These are phyloP conservation scores for Phlebopus sp. DNA, from an alignment of 1,284 basidiomycete genomes.

Conservation along the genomic window DNA sequence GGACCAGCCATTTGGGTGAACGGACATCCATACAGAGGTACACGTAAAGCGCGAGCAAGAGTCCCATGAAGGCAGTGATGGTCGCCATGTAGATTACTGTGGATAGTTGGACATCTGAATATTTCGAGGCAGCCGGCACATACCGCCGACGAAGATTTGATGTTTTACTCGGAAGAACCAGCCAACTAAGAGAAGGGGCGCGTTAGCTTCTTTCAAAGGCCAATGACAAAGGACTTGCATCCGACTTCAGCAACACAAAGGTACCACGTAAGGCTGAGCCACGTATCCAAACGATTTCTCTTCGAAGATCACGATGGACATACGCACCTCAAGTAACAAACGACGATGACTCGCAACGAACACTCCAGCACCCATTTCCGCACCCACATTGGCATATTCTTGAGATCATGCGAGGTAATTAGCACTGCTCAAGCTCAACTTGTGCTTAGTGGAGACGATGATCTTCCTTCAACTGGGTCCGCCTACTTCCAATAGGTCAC, in stretches of 20 bases:
- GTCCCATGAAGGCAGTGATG: slow-evolving; percentile 30
- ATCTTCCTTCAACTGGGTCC: too few relatives aligned
- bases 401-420: background rate
- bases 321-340: background rate
- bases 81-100: slow-evolving; percentile 14
- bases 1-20: slow-evolving; percentile 29
- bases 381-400: background rate
- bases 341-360: background rate
- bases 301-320: slow-evolving; percentile 16
- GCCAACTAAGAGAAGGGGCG: slow-evolving; percentile 27
- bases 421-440: too few relatives aligned
- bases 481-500: too few relatives aligned
- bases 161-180: slow-evolving; percentile 37
- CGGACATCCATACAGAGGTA: slow-evolving; percentile 37
- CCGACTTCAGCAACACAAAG: slow-evolving; percentile 39
- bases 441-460: too few relatives aligned
- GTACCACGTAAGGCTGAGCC: slow-evolving; percentile 37
- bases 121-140: slow-evolving; percentile 3
- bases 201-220: background rate
- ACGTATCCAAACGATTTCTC: slow-evolving; percentile 35
- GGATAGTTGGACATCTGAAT: background rate
- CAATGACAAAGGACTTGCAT: slow-evolving; percentile 24
- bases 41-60: slow-evolving; percentile 34
- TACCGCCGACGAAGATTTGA: slow-evolving; percentile 34
- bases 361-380: background rate